Percentiles rank a stretch among this genome's conserved stretches.
These are phyloP conservation scores for Tricholoma matsutake DNA, from an alignment of 768 basidiomycete genomes.

Conservation along the genomic window DNA sequence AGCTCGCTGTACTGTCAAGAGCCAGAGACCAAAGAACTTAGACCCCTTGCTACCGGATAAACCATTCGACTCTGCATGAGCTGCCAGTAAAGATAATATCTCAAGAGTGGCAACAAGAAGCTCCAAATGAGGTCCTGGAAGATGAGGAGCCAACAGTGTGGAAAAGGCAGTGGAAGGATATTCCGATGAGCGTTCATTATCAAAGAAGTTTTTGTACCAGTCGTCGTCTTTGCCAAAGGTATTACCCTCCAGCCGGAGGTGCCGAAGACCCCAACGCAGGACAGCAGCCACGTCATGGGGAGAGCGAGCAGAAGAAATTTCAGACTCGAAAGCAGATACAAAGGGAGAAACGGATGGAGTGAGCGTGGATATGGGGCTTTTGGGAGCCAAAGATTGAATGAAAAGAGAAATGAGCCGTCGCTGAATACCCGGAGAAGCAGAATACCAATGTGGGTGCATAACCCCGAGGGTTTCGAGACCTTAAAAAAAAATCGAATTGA, in stretches of 20 bases:
- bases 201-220: conserved; percentile 69
- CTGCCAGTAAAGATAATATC: conserved; percentile 65
- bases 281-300: conserved; percentile 80
- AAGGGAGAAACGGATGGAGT: conserved; percentile 48
- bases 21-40: conserved; percentile 72
- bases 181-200: conserved; percentile 53
- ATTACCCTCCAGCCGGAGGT: conserved; percentile 58
- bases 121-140: conserved; percentile 57
- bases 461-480: conserved; percentile 81
- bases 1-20: conserved; percentile 48
- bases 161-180: conserved; percentile 67
- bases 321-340: conserved; percentile 55
- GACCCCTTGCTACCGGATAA: conserved; percentile 77
- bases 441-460: conserved; percentile 85
- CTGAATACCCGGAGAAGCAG: conserved; percentile 69
- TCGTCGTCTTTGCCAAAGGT: conserved; percentile 59
- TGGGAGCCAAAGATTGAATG: conserved; percentile 57
- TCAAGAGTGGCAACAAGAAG: conserved; percentile 57
- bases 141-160: conserved; percentile 51
- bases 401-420: conserved; percentile 67
- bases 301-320: conserved; percentile 60
- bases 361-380: conserved; percentile 44
- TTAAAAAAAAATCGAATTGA: conserved; percentile 25
- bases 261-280: conserved; percentile 77
- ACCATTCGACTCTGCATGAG: conserved; percentile 69